Evolutionary conservation across 2,329 filamentous ascomycete species (phyloP).

Genomic region (Coleophoma crateriformis): DNA sequence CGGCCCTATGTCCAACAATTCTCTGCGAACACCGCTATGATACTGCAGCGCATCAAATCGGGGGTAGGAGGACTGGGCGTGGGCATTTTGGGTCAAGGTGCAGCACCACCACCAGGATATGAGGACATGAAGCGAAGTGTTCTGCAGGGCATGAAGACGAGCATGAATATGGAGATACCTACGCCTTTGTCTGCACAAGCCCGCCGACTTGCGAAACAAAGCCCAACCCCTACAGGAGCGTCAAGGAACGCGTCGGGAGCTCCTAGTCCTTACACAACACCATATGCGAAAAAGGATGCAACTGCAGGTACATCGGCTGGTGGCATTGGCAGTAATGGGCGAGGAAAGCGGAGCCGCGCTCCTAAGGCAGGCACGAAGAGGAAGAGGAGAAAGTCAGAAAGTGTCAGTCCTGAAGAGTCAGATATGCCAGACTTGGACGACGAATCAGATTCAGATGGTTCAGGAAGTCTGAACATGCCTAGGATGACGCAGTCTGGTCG

Average conservation of each 20-base stretch:
- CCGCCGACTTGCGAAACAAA: not conserved
- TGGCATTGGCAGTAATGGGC: not conserved
- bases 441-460: conserved; percentile 29
- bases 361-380: conserved; percentile 20
- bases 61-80: conserved; percentile 9
- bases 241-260: conserved; percentile 6
- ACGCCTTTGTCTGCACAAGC: conserved; percentile 7
- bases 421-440: conserved; percentile 26
- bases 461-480: conserved; percentile 42
- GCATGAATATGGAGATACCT: conserved; percentile 26
- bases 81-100: conserved; percentile 5
- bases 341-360: conserved; percentile 8
- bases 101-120: conserved; percentile 20
- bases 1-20: conserved; percentile 26
- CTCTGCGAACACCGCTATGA: conserved; percentile 29
- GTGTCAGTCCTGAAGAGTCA: conserved; percentile 22
- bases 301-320: conserved; percentile 4
- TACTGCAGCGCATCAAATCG: conserved; percentile 27
- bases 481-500: conserved; percentile 73
- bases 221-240: not conserved
- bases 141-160: conserved; percentile 28
- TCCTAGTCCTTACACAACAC: conserved; percentile 15
- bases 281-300: conserved; percentile 13
- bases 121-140: conserved; percentile 29
- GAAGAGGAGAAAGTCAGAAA: conserved; percentile 21